Conservation (phyloP, 768 basidiomycete genomes). For the Xerocomellus amylosporus region DNA sequence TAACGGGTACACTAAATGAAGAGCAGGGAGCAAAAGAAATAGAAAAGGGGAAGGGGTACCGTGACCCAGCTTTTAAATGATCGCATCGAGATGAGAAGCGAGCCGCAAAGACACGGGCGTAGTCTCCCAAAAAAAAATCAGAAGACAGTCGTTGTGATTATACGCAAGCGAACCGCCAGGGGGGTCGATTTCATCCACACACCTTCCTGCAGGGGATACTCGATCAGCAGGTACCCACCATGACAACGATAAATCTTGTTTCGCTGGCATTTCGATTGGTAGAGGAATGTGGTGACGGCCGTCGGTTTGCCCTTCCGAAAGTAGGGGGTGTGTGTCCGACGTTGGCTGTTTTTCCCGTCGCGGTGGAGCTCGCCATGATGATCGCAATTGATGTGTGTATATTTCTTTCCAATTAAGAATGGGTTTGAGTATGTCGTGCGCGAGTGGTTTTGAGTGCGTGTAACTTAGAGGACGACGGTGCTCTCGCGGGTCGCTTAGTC, state of each 20-base stretch:
- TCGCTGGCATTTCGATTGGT: neutral
- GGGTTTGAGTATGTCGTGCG: neutral
- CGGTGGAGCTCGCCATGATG: neutral
- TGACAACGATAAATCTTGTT: constrained; percentile 44
- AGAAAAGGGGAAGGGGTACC: too few relatives aligned
- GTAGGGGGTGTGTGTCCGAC: neutral
- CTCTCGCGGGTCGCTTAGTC: too few relatives aligned
- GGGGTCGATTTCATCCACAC: neutral
- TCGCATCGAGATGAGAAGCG: neutral
- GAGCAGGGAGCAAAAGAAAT: too few relatives aligned
- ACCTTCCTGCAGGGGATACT: neutral
- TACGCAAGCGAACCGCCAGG: neutral
- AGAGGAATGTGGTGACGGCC: neutral
- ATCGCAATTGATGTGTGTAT: neutral
- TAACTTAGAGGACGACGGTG: too few relatives aligned
- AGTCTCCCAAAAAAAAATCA: neutral
- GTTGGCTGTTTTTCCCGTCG: neutral
- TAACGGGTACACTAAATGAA: neutral
- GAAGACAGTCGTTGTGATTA: neutral
- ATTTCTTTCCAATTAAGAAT: too few relatives aligned
- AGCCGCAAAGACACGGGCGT: neutral
- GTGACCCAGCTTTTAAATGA: neutral
- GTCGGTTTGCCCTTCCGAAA: neutral
- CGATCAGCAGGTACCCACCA: constrained; percentile 37
- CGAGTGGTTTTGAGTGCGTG: too few relatives aligned